Percentiles rank a stretch among this genome's conserved stretches.
phyloP scores from a whole-genome alignment of 1,139 yeast genomes.

The Saccharomyces uvarum region DNA sequence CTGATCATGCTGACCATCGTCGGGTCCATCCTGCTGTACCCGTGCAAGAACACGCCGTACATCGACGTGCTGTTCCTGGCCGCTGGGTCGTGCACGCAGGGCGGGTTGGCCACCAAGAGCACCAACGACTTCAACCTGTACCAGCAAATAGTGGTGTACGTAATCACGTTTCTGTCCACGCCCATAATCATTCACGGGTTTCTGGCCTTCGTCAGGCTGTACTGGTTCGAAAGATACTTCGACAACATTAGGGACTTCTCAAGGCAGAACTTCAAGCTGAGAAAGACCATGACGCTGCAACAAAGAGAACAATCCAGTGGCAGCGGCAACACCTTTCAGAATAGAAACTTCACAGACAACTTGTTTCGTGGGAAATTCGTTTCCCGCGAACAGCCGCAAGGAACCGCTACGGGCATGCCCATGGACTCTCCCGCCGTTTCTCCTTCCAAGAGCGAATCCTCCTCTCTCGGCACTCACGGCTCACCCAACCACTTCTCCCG shows the following conservation, averaged over 20 bases:
- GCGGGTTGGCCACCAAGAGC: constrained; percentile 76
- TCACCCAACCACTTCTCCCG: constrained; percentile 9
- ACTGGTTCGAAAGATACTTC: constrained; percentile 82
- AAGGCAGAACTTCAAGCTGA: constrained; percentile 62
- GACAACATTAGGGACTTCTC: constrained; percentile 71
- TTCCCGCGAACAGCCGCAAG: constrained; percentile 18
- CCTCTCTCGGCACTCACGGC: not conserved
- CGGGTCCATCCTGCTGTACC: constrained; percentile 66
- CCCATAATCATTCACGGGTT: constrained; percentile 84
- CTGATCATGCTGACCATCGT: constrained; percentile 46
- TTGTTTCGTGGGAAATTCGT: constrained; percentile 26
- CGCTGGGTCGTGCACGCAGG: constrained; percentile 74
- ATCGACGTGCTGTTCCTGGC: constrained; percentile 73
- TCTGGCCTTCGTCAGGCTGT: constrained; percentile 65
- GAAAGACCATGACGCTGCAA: constrained; percentile 57
- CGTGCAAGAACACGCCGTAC: constrained; percentile 53
- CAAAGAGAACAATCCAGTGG: constrained; percentile 34
- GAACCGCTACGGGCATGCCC: not conserved
- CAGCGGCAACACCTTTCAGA: constrained; percentile 38
- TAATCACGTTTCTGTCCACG: constrained; percentile 57
- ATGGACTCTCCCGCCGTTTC: not conserved
- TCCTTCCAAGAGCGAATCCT: not conserved
- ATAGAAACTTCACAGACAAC: constrained; percentile 22
- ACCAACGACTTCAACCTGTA: constrained; percentile 52
- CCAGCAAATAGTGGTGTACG: constrained; percentile 66